phyloP scores from a whole-genome alignment of 2,329 filamentous ascomycete species.

The Elsinoe perseae region DNA sequence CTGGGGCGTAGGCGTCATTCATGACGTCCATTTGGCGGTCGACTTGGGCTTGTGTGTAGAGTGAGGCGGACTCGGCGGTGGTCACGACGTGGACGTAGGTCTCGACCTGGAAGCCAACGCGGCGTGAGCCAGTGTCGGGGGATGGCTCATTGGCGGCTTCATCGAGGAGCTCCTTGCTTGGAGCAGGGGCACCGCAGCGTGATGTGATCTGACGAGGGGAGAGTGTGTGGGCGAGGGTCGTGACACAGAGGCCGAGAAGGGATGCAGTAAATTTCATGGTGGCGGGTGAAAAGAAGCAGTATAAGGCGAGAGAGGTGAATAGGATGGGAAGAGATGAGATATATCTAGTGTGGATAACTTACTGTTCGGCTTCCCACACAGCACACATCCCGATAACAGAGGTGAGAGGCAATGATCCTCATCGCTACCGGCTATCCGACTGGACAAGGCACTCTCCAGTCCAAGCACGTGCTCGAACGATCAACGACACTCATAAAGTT shows the following conservation, averaged over 20 bases:
- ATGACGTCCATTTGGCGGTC: constrained; percentile 33
- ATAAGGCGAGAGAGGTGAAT: too few species aligned
- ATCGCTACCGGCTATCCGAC: neutral
- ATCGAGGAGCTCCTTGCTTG: neutral
- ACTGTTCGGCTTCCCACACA: neutral
- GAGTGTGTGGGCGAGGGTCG: constrained; percentile 8
- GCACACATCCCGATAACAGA: neutral
- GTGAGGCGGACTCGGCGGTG: constrained; percentile 29
- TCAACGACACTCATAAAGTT: neutral
- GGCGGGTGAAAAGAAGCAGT: neutral
- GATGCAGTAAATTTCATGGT: constrained; percentile 1
- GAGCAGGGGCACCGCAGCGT: constrained; percentile 3
- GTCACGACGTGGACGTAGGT: constrained; percentile 42
- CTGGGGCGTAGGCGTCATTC: constrained; percentile 41
- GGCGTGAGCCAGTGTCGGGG: neutral
- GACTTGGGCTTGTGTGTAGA: constrained; percentile 36
- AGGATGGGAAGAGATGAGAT: neutral
- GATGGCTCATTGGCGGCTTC: constrained; percentile 9
- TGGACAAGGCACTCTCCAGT: neutral
- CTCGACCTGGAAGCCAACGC: constrained; percentile 19
- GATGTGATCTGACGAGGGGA: constrained; percentile 8
- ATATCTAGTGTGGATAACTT: neutral
- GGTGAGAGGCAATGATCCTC: neutral
- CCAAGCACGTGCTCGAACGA: neutral
- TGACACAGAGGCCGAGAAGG: constrained; percentile 8